A percentile compares a stretch with the other conserved stretches of the same genome.
These are phyloP conservation scores for Suhomyces atakaporum DNA, from an alignment of 1,139 yeast species.

Conservation along the genomic window DNA sequence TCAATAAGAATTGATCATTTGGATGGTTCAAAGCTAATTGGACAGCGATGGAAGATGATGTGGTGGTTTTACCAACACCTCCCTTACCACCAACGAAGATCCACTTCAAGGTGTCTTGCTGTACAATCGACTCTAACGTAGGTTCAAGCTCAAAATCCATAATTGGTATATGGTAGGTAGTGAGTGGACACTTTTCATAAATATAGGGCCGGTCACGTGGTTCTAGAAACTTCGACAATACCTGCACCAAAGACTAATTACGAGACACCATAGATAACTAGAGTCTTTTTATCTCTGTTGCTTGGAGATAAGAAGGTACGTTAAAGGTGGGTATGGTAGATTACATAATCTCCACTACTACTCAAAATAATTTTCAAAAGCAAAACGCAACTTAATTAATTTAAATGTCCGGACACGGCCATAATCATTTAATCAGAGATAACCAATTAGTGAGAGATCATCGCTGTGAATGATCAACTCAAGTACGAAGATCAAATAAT, in stretches of 20 bases:
- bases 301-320: too few relatives aligned
- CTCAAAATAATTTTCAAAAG: too few relatives aligned
- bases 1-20: conserved; percentile 75
- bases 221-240: conserved; percentile 5
- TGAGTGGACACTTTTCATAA: background rate
- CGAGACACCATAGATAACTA: background rate
- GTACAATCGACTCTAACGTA: conserved; percentile 62
- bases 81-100: conserved; percentile 99
- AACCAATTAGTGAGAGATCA: too few relatives aligned
- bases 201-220: conserved; percentile 5
- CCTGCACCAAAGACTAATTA: background rate
- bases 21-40: conserved; percentile 85
- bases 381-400: too few relatives aligned
- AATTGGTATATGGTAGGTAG: background rate
- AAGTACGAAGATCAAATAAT: too few relatives aligned
- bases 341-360: too few relatives aligned
- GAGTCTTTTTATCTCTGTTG: too few relatives aligned
- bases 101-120: conserved; percentile 83
- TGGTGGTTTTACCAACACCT: conserved; percentile 98
- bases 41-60: conserved; percentile 92
- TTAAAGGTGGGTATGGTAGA: too few relatives aligned
- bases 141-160: conserved; percentile 63
- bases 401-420: too few relatives aligned
- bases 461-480: too few relatives aligned
- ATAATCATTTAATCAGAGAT: too few relatives aligned